Base-by-base conservation (phyloP, 2,329 filamentous ascomycete species). In the Sporothrix pallida region DNA sequence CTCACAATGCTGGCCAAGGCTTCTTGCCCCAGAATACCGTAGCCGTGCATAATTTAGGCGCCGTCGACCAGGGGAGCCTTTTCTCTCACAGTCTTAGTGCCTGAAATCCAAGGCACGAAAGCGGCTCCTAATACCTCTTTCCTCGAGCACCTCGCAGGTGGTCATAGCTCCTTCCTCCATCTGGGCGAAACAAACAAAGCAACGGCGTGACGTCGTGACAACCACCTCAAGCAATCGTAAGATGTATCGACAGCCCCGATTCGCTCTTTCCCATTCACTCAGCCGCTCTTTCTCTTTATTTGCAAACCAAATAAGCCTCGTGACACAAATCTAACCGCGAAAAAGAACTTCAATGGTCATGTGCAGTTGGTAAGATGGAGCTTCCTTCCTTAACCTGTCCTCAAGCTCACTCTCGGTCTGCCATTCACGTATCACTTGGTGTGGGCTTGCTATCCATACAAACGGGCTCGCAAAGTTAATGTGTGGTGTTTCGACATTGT, bases 91-190 rank as follows among this genome's bases (percentile, higher is more conserved):
- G 23, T n/a, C 9, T 73, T 70, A 52, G 7, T 73, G 72, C 72
- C 72, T 73, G 20, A 31, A 17, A 26, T 62, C 17, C 20, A 10
- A 31, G 72, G 72, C 72, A 73, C 60, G 50, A 46, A 58, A 58
- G 15, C 17, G 12, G 2, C 17, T 17, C 42, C 8, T 9, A 42
- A 17, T 26, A n/a, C 44, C 37, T 37, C 31, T 37, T 37, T 37
- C 31, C 31, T 37, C 31, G 2, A 71, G 52, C 37, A 50, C 9
- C 20, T 13, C 10, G 2, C 8, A 26, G 23, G 65, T 68, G 65
- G 65, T 20, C 65, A 68, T 68, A 68, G 65, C 65, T 68, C 46
- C 48, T 68, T 31, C 65, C 46, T 9, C 13, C 8, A 10, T 50
- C 20, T 50, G 63, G 44, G 63, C 23, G 44, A 50, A 48, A 50